Evolutionary conservation across 2,329 filamentous ascomycete species (phyloP).

Genomic region (Cadophora sp.): DNA sequence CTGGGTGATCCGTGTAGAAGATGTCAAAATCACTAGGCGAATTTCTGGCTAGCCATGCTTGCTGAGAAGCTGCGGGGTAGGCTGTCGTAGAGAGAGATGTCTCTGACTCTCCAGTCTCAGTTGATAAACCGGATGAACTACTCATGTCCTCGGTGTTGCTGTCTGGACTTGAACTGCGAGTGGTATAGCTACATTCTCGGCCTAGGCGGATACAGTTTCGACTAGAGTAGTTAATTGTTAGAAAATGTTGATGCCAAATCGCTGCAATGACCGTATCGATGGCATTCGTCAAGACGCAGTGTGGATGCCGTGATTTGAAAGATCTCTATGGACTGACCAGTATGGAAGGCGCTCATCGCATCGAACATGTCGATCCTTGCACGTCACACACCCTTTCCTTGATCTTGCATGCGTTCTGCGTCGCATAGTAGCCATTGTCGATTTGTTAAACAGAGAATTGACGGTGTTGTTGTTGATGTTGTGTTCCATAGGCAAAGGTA

Average conservation of each 20-base stretch:
- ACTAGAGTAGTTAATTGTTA: slow-evolving; percentile 12
- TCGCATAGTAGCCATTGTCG: slow-evolving; percentile 10
- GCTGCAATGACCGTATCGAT: neutral
- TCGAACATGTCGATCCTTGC: slow-evolving; percentile 34
- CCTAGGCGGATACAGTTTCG: slow-evolving; percentile 33
- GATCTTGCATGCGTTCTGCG: slow-evolving; percentile 31
- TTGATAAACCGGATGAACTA: neutral
- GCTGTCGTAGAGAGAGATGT: neutral
- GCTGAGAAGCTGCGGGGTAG: slow-evolving; percentile 19
- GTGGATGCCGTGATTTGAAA: neutral
- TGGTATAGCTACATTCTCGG: slow-evolving; percentile 29
- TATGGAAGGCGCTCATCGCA: slow-evolving; percentile 34
- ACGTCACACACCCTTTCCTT: slow-evolving; percentile 32
- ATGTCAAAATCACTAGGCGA: slow-evolving; percentile 12
- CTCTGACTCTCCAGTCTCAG: neutral
- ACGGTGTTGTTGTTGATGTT: too few species aligned
- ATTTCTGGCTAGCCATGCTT: slow-evolving; percentile 20
- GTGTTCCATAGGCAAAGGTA: neutral
- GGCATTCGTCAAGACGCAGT: neutral
- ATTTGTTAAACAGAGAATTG: neutral
- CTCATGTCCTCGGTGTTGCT: neutral
- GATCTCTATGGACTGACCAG: slow-evolving; percentile 24
- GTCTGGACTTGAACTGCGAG: neutral
- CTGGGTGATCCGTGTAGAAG: slow-evolving; percentile 10
- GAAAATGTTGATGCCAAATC: neutral